Conservation (phyloP, 1,139 yeast species). For the Pichia inconspicua region DNA sequence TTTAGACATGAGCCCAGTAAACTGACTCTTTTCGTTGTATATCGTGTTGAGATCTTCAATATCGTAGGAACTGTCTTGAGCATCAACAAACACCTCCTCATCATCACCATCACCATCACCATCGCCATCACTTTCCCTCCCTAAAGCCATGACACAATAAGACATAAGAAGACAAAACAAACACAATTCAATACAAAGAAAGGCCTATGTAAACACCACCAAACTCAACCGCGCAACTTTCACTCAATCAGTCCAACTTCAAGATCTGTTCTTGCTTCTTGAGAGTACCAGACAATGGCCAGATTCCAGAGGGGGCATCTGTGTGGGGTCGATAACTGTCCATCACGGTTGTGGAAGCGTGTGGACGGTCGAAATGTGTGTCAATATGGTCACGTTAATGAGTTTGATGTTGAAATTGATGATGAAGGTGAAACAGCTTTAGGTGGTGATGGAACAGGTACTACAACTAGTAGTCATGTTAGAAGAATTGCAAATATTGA, state of each 20-base stretch:
- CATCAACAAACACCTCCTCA: not conserved
- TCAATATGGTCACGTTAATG: slow-evolving; percentile 83
- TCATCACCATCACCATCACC: not conserved
- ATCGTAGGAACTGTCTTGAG: slow-evolving; percentile 6
- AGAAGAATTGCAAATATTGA: slow-evolving; percentile 44
- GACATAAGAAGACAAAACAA: too few species aligned
- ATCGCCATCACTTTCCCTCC: not conserved
- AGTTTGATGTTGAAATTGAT: slow-evolving; percentile 68
- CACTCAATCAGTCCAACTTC: too few species aligned
- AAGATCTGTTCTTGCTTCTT: too few species aligned
- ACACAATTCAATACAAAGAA: too few species aligned
- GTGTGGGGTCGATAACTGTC: slow-evolving; percentile 88
- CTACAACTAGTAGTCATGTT: slow-evolving; percentile 31
- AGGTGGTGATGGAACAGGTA: slow-evolving; percentile 5
- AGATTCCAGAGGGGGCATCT: slow-evolving; percentile 52
- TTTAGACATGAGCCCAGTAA: slow-evolving; percentile 31
- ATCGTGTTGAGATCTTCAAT: slow-evolving; percentile 8
- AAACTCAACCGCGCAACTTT: too few species aligned
- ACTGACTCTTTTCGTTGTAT: slow-evolving; percentile 11
- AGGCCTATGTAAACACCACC: too few species aligned
- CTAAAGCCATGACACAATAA: too few species aligned
- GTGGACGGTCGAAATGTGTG: slow-evolving; percentile 76
- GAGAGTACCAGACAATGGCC: slow-evolving; percentile 6
- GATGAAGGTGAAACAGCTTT: slow-evolving; percentile 57
- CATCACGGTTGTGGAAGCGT: slow-evolving; percentile 63